Evolutionary conservation across 2,329 filamentous ascomycete genomes (phyloP), one percentile per base, ranked within the genome.

Genomic region (Neocucurbitaria cava): DNA sequence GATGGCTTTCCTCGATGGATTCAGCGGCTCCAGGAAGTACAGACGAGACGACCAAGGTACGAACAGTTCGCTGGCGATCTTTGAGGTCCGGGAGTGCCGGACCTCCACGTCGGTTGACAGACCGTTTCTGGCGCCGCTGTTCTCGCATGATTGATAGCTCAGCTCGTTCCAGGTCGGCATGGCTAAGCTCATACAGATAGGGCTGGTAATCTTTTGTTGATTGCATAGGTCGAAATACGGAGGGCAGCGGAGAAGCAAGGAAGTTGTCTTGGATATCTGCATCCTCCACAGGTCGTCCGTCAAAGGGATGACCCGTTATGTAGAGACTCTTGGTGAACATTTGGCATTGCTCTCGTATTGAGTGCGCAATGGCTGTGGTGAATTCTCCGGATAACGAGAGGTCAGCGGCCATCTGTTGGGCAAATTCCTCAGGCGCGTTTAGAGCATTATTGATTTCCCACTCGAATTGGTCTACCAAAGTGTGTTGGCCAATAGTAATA

Each of bases 401-500:
- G 69, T 99, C 95, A 54, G 87, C 86, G 0, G 93, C 88, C 91
- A 98, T 96, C 72, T 88, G 88, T 57, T 86, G 82, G 23, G 95
- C 95, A 74, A 99, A 99, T 53, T 96, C 92, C 77, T 99, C 95
- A 2, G 95, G 92, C 0, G 90, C 96, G 75, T 99, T 99, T 49
- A 89, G 80, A 0, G 93, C 90, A 73, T 96, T 96, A 77, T 98
- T 98, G 73, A 98, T 92, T 67, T 99, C 95, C 95, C 95, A 99
- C 77, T 99, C 95, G 58, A 99, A 98, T 73, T 98, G 95, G 70
- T 99, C 95, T 31, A 97, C 89, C 23, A 99, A 82, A 0, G 93
- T 98, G 71, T 96, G 91, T 60, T 91, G 89, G 36, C 94, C 95
- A 70, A 99, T 97, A 6, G 95, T 98, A 70, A 99, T 96, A 77